phyloP scores from a whole-genome alignment of 192 early-diverging fungal species.

The Spinellus fusiger region DNA sequence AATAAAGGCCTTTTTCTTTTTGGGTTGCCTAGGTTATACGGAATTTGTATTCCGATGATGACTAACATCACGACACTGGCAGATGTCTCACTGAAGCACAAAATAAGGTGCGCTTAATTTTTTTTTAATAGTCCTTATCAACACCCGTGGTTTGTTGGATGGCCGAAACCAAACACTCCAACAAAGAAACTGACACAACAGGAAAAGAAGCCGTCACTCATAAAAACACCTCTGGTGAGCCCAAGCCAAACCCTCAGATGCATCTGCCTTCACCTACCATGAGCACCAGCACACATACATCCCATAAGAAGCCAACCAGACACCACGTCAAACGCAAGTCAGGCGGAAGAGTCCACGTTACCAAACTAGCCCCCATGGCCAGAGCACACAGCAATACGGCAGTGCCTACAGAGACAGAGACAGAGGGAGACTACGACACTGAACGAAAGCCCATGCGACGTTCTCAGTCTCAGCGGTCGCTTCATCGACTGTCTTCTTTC shows the following conservation, averaged over 20 bases:
- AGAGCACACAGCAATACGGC: conserved; percentile 10
- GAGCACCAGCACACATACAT: background rate
- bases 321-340: conserved; percentile 30
- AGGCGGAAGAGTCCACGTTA: conserved; percentile 27
- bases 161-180: background rate
- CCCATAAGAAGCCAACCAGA: conserved; percentile 17
- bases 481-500: conserved; percentile 7
- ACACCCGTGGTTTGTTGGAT: too few relatives aligned
- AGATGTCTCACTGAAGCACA: too few relatives aligned
- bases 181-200: background rate
- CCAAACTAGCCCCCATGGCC: conserved; percentile 26
- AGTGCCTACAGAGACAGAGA: background rate
- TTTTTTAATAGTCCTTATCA: too few relatives aligned
- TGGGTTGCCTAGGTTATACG: too few relatives aligned
- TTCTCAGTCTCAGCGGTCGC: conserved; percentile 4
- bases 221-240: background rate
- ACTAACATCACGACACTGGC: too few relatives aligned
- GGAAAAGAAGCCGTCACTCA: too few relatives aligned
- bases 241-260: background rate
- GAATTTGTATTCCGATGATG: too few relatives aligned
- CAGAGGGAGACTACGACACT: background rate
- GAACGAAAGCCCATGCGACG: conserved; percentile 4
- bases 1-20: too few relatives aligned
- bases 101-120: too few relatives aligned
- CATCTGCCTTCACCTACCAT: conserved; percentile 15